A percentile compares a stretch with the other conserved stretches of the same genome.
Conservation (phyloP, 768 basidiomycete genomes). For the Suillus subaureus region DNA sequence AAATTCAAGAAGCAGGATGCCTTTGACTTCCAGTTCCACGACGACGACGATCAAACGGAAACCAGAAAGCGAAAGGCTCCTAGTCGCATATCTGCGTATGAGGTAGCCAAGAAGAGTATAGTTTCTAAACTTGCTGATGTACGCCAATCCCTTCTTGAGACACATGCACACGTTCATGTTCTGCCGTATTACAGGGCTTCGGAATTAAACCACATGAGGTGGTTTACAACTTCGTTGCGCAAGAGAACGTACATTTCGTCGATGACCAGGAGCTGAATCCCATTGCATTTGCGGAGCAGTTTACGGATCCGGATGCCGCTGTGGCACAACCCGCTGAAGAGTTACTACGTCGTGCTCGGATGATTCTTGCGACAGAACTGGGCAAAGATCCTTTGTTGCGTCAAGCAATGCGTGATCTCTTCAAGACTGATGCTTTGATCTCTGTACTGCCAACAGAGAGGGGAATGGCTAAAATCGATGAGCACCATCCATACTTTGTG, state of each 20-base stretch:
- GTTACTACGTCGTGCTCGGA: constrained; percentile 69
- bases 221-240: constrained; percentile 78
- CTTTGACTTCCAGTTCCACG: constrained; percentile 67
- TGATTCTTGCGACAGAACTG: constrained; percentile 87
- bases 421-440: constrained; percentile 74
- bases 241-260: constrained; percentile 63
- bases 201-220: constrained; percentile 82
- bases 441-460: constrained; percentile 87
- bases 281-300: constrained; percentile 82
- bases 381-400: constrained; percentile 91
- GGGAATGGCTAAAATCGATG: constrained; percentile 76
- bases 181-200: constrained; percentile 58
- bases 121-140: constrained; percentile 82
- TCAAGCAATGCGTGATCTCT: constrained; percentile 72
- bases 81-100: constrained; percentile 82
- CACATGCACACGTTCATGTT: neutral
- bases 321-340: constrained; percentile 66
- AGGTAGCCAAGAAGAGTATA: constrained; percentile 78
- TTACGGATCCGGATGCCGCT: constrained; percentile 65
- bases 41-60: constrained; percentile 56
- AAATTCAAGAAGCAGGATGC: constrained; percentile 69
- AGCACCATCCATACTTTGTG: constrained; percentile 73
- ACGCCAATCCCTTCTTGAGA: constrained; percentile 24
- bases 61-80: constrained; percentile 77
- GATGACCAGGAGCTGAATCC: constrained; percentile 86